Evolutionary conservation across 192 early-diverging fungal species (phyloP).

Genomic region (Umbelopsis ramanniana): DNA sequence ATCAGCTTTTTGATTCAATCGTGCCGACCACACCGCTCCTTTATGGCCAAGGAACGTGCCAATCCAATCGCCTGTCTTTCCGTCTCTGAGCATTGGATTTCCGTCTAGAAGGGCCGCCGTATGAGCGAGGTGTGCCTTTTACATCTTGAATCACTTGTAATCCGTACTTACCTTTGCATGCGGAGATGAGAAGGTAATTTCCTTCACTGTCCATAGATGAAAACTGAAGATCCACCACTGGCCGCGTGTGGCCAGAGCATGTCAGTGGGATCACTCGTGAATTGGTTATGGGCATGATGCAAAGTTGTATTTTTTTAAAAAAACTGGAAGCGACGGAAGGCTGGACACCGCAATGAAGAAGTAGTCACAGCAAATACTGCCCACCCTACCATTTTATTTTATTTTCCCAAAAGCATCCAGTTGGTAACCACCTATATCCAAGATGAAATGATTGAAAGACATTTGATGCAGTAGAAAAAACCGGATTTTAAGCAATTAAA

Average conservation of each 20-base stretch:
- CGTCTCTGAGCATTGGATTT: slow-evolving; percentile 85
- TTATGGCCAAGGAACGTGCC: slow-evolving; percentile 91
- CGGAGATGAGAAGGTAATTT: slow-evolving; percentile 80
- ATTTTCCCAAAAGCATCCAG: no score
- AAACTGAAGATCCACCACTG: slow-evolving; percentile 88
- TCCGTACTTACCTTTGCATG: slow-evolving; percentile 76
- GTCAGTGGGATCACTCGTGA: slow-evolving; percentile 76
- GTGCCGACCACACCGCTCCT: slow-evolving; percentile 90
- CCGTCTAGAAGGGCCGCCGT: slow-evolving; percentile 59
- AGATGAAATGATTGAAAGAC: background rate
- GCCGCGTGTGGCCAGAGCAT: slow-evolving; percentile 89
- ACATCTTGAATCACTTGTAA: background rate
- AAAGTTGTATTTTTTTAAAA: background rate
- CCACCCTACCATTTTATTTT: no score
- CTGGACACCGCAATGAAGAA: background rate
- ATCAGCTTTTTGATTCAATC: slow-evolving; percentile 75
- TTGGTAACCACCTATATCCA: background rate
- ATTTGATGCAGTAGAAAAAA: background rate
- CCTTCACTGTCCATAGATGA: slow-evolving; percentile 74
- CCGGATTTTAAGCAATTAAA: no score
- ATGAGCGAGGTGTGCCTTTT: background rate
- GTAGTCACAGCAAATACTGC: slow-evolving; percentile 6
- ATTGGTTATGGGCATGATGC: slow-evolving; percentile 32
- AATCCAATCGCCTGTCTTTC: slow-evolving; percentile 92
- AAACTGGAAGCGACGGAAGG: background rate